Evolutionary conservation across 1,139 yeast species (phyloP).

Genomic region (Saccharomyces hybrid): DNA sequence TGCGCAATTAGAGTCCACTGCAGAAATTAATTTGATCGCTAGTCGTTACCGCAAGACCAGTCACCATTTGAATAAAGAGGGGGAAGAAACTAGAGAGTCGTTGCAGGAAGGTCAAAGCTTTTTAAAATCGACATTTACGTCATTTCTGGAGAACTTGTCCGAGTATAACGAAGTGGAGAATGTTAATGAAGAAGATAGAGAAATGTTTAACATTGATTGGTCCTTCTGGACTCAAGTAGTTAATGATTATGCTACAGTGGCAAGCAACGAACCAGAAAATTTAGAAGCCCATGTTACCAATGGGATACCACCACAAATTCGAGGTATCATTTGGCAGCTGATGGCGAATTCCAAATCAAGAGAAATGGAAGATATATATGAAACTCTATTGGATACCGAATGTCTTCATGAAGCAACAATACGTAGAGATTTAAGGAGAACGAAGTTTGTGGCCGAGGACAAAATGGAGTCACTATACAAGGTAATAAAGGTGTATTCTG

Average conservation of each 20-base stretch:
- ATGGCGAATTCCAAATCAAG: conserved; percentile 75
- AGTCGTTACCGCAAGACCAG: conserved; percentile 36
- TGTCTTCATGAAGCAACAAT: conserved; percentile 73
- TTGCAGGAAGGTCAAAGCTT: conserved; percentile 53
- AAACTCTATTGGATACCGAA: conserved; percentile 43
- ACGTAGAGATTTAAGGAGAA: conserved; percentile 73
- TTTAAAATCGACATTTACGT: conserved; percentile 54
- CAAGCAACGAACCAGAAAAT: conserved; percentile 50
- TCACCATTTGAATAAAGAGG: conserved; percentile 31
- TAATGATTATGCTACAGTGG: conserved; percentile 62
- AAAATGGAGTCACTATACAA: conserved; percentile 57
- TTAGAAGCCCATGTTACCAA: conserved; percentile 54
- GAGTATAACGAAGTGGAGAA: conserved; percentile 23
- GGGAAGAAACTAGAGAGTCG: conserved; percentile 39
- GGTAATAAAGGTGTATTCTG: conserved; percentile 75
- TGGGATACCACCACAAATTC: conserved; percentile 78
- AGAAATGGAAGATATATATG: conserved; percentile 60
- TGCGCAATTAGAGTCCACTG: conserved; percentile 19
- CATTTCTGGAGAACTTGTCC: conserved; percentile 13
- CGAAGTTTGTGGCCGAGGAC: conserved; percentile 64
- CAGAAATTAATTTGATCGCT: conserved; percentile 39
- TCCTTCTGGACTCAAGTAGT: conserved; percentile 82
- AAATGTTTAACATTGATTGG: conserved; percentile 58
- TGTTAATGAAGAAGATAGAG: conserved; percentile 18
- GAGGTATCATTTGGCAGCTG: conserved; percentile 91